These are phyloP conservation scores for Penicillium concentricum DNA, from an alignment of 2,329 filamentous ascomycete genomes.

Conservation along the genomic window DNA sequence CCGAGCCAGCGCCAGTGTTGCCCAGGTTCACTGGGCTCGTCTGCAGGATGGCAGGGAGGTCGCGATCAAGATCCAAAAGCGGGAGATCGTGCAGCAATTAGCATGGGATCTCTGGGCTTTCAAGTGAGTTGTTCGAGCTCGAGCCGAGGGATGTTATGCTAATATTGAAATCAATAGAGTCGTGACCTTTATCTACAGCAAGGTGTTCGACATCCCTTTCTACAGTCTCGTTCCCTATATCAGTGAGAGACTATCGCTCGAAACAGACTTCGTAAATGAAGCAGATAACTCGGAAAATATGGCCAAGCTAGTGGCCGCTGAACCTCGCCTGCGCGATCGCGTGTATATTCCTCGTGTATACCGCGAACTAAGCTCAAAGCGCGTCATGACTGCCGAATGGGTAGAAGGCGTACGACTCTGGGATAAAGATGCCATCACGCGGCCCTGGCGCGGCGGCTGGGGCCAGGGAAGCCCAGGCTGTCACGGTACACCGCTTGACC, in stretches of 20 bases:
- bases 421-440: constrained; percentile 81
- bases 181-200: constrained; percentile 77
- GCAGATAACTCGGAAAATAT: constrained; percentile 84
- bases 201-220: constrained; percentile 88
- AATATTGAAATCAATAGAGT: constrained; percentile 53
- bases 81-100: constrained; percentile 86
- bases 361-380: constrained; percentile 73
- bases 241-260: constrained; percentile 82
- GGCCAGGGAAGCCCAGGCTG: constrained; percentile 76
- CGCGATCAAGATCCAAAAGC: constrained; percentile 94
- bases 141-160: constrained; percentile 8
- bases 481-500: constrained; percentile 62
- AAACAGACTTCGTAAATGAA: constrained; percentile 94
- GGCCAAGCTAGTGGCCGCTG: constrained; percentile 70
- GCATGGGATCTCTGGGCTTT: constrained; percentile 96
- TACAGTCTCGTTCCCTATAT: constrained; percentile 91
- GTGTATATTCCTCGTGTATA: constrained; percentile 90
- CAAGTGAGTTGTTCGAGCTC: constrained; percentile 57
- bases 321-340: constrained; percentile 71
- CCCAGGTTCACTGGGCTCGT: constrained; percentile 93
- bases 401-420: constrained; percentile 91
- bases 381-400: constrained; percentile 95
- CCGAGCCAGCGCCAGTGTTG: constrained; percentile 80
- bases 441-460: constrained; percentile 74
- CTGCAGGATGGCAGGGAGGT: constrained; percentile 85